phyloP scores from a whole-genome alignment of 805 yeast species.

The Metschnikowia drakensbergensis region DNA sequence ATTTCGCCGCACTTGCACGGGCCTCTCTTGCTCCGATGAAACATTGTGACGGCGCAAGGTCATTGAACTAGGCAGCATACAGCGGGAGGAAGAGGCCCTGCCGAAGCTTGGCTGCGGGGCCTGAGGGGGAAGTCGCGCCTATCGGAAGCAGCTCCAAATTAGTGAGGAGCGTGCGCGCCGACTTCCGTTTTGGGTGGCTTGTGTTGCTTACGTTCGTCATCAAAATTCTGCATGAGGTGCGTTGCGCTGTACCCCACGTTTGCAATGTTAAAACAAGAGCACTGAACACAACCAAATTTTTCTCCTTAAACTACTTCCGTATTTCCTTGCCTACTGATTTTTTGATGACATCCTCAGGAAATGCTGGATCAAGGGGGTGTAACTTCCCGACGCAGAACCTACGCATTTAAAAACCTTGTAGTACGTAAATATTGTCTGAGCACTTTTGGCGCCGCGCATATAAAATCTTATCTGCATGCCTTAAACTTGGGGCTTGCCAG shows the following conservation, averaged over 20 bases:
- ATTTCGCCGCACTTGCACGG: not conserved
- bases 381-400: no score
- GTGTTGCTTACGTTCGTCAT: not conserved
- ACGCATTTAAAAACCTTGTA: not conserved
- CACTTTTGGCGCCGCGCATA: not conserved
- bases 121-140: not conserved
- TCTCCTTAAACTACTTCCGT: no score
- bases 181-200: not conserved
- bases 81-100: not conserved
- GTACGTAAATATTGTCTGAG: no score
- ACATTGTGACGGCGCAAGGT: not conserved
- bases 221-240: not conserved
- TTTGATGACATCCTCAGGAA: no score
- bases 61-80: not conserved
- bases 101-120: not conserved
- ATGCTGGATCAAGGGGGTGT: no score
- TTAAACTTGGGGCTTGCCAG: not conserved
- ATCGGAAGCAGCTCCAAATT: not conserved
- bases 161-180: not conserved
- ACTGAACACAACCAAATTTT: not conserved
- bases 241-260: constrained; percentile 1
- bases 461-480: not conserved
- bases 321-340: no score
- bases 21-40: not conserved
- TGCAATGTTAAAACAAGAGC: not conserved